Conservation (phyloP, 1,284 basidiomycete genomes). For the Marasmius sp. region DNA sequence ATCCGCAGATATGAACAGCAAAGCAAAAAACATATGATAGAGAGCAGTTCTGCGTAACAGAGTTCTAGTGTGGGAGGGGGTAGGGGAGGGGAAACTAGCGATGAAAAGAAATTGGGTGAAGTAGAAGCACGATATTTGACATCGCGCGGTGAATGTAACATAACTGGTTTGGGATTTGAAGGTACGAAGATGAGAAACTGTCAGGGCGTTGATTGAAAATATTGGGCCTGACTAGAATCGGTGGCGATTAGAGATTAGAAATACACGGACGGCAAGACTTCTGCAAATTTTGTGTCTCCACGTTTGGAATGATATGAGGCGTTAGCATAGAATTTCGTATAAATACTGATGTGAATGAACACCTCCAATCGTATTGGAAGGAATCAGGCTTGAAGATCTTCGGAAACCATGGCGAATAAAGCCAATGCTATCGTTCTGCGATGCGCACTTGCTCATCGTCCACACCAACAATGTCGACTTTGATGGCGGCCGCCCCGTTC, state of each 20-base stretch:
- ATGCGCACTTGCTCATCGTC: neutral
- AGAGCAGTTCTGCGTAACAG: neutral
- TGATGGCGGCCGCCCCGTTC: neutral
- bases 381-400: no score
- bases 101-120: no score
- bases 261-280: neutral
- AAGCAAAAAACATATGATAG: constrained; percentile 1
- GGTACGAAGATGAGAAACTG: no score
- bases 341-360: no score
- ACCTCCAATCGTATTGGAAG: neutral
- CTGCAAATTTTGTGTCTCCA: neutral
- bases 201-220: neutral
- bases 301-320: neutral
- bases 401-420: neutral
- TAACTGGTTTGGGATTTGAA: neutral
- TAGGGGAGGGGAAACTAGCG: neutral
- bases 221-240: neutral
- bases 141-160: neutral
- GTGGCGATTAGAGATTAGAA: neutral
- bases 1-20: constrained; percentile 4
- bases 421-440: constrained; percentile 3
- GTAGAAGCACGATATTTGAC: neutral
- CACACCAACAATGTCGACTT: neutral
- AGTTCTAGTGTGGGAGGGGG: constrained; percentile 1
- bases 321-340: neutral